Conservation (phyloP, 164 flowering plant species). For the Cinnamomum micranthum region DNA sequence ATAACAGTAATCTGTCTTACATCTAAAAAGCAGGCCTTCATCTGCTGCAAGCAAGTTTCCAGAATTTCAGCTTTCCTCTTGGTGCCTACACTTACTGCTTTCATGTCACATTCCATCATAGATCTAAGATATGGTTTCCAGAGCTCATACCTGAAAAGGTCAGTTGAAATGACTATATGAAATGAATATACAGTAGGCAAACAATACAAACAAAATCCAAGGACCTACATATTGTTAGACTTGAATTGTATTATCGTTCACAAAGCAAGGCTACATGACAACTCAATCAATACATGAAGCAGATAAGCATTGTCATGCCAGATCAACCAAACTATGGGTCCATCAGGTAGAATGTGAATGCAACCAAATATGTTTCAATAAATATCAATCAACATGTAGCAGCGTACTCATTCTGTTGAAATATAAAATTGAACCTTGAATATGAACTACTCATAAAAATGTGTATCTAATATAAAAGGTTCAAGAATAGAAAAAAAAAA, state of each 20-base stretch:
- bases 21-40: conserved; percentile 93
- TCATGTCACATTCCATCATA: conserved; percentile 93
- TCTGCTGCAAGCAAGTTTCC: conserved; percentile 75
- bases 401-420: no score
- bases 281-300: no score
- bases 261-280: no score
- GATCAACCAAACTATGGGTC: no score
- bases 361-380: no score
- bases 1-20: conserved; percentile 35
- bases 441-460: no score
- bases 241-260: no score
- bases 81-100: conserved; percentile 75
- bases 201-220: neutral
- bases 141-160: conserved; percentile 58
- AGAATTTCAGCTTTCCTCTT: conserved; percentile 79
- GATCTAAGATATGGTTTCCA: conserved; percentile 98
- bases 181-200: neutral
- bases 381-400: no score
- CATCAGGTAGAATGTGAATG: no score
- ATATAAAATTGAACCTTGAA: no score
- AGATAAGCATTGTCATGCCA: no score
- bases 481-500: conserved; percentile 7
- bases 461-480: neutral
- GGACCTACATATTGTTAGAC: no score
- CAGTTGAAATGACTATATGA: neutral